Conservation (phyloP, 345 rosid genomes). For the Eucalyptus leucophloia region DNA sequence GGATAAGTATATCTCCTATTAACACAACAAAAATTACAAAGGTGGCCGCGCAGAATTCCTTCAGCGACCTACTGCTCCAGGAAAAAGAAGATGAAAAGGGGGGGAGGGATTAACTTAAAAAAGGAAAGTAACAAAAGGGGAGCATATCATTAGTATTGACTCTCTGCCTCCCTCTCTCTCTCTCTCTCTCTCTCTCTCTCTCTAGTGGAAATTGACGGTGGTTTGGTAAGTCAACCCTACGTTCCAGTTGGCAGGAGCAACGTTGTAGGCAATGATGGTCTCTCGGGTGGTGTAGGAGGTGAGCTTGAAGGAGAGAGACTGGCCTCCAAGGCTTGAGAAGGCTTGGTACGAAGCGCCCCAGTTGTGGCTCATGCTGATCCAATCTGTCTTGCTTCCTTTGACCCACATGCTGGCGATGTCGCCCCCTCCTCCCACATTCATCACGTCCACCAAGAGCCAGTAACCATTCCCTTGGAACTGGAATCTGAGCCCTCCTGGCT, state of each 20-base stretch:
- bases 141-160: background rate
- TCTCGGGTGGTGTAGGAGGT: constrained; percentile 50
- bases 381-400: constrained; percentile 58
- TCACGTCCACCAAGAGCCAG: constrained; percentile 53
- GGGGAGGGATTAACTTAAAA: background rate
- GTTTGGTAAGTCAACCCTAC: constrained; percentile 40
- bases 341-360: constrained; percentile 97
- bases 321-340: constrained; percentile 59
- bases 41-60: background rate
- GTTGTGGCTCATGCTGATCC: constrained; percentile 86
- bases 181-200: background rate
- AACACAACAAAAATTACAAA: background rate
- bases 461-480: constrained; percentile 40
- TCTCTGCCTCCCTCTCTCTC: background rate
- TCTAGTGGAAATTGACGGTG: constrained; percentile 42
- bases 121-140: background rate
- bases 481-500: constrained; percentile 26
- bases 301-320: constrained; percentile 61
- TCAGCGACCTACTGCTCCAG: background rate
- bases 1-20: background rate
- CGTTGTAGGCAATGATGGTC: constrained; percentile 44
- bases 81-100: background rate
- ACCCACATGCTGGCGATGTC: constrained; percentile 44
- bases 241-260: constrained; percentile 59
- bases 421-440: constrained; percentile 74